Evolutionary conservation across 208 protist species (phyloP).

Genomic region (Angomonas deanei): DNA sequence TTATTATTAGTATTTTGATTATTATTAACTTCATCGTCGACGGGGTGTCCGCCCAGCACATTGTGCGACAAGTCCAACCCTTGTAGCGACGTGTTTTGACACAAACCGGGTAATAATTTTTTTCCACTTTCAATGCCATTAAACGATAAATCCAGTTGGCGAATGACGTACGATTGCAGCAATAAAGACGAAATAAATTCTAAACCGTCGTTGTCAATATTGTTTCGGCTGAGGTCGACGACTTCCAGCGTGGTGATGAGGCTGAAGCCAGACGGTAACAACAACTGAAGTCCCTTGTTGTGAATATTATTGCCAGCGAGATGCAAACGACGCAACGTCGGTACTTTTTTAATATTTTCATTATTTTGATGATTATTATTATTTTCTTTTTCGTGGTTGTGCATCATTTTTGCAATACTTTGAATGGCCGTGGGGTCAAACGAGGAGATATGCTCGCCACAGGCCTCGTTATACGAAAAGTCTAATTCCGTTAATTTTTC

Average conservation of each 20-base stretch:
- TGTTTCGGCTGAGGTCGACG: slow-evolving; percentile 68
- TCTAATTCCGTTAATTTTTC: slow-evolving; percentile 66
- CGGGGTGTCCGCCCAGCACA: slow-evolving; percentile 34
- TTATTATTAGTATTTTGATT: not conserved
- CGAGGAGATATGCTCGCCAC: slow-evolving; percentile 39
- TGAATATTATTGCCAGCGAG: slow-evolving; percentile 72
- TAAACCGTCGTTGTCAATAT: slow-evolving; percentile 37
- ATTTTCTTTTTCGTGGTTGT: too few species aligned
- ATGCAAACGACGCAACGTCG: slow-evolving; percentile 31
- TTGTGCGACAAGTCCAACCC: slow-evolving; percentile 74
- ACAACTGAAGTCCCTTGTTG: slow-evolving; percentile 26
- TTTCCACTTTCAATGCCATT: slow-evolving; percentile 44
- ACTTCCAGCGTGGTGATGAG: slow-evolving; percentile 23
- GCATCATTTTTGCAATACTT: too few species aligned
- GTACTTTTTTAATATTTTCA: too few species aligned
- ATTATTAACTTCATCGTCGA: not conserved
- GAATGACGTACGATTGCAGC: slow-evolving; percentile 22
- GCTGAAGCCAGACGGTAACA: slow-evolving; percentile 30
- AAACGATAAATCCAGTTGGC: slow-evolving; percentile 43
- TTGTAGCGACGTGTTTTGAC: slow-evolving; percentile 15
- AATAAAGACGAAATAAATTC: slow-evolving; percentile 34
- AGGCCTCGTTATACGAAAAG: slow-evolving; percentile 63
- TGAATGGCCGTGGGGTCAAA: slow-evolving; percentile 55
- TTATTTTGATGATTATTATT: too few species aligned
- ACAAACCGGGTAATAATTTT: slow-evolving; percentile 30